phyloP scores from a whole-genome alignment of 1,284 basidiomycete species.

The Malassezia yamatoensis region DNA sequence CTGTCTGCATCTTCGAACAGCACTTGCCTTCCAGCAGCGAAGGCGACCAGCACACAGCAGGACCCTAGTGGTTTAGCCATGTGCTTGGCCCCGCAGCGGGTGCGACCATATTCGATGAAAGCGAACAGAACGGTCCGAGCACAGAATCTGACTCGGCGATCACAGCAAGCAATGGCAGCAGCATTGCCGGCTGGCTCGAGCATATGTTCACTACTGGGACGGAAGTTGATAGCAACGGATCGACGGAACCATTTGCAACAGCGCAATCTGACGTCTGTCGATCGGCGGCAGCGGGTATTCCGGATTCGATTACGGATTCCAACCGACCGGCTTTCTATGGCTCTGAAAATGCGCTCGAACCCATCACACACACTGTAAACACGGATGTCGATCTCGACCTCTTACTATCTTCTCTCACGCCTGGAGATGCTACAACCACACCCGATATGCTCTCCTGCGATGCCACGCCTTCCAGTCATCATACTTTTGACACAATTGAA shows the following conservation, averaged over 20 bases:
- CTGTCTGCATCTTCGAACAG: slow-evolving; percentile 22
- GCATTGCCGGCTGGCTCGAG: slow-evolving; percentile 17
- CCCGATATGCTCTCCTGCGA: not conserved
- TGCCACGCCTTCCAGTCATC: not conserved
- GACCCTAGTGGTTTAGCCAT: slow-evolving; percentile 18
- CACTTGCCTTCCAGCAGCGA: slow-evolving; percentile 47
- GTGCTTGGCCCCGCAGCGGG: slow-evolving; percentile 42
- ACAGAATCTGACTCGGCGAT: slow-evolving; percentile 5
- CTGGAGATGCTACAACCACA: not conserved
- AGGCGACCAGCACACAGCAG: slow-evolving; percentile 36
- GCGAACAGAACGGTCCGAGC: slow-evolving; percentile 15
- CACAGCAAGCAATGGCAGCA: slow-evolving; percentile 33
- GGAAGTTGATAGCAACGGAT: no score
- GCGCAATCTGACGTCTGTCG: no score
- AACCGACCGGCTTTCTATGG: not conserved
- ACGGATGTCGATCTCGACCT: slow-evolving; percentile 7
- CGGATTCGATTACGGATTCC: slow-evolving; percentile 31
- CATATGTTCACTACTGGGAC: not conserved
- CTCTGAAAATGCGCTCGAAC: not conserved
- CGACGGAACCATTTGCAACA: no score
- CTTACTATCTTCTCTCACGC: slow-evolving; percentile 1
- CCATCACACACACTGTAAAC: not conserved
- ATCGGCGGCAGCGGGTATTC: slow-evolving; percentile 12
- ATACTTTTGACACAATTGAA: no score
- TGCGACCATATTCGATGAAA: slow-evolving; percentile 22